Evolutionary conservation across 495 filamentous ascomycete genomes (phyloP), one percentile per base, ranked within the genome.

Genomic region (Tricharina praecox): DNA sequence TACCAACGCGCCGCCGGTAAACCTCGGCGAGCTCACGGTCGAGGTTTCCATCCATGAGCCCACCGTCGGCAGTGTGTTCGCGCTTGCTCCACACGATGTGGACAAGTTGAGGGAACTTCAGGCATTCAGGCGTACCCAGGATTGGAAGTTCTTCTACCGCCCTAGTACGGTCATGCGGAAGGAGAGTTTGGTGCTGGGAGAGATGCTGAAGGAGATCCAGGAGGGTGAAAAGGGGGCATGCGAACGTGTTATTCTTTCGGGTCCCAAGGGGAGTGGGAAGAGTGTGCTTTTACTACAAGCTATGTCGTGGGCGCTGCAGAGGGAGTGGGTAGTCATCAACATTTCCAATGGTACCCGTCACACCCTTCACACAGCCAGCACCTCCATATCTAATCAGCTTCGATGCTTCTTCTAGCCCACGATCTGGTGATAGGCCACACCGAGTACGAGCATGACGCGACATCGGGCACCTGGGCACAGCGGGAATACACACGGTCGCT

Each of bases 51-150:
- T 70, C 20, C 65, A 76, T 46, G 51, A 66, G 23, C 62, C 68
- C 10, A 67, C 75, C 11, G 66, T 67, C 16, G 84, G 85, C 18
- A 66, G 70, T 26, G 71, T 96, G 16, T 51, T 86, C 18, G 75
- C 72, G 3, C 64, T 97, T 37, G 69, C 67, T n/a, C 63, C 65
- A 1, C 37, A 21, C 5, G 66, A 81, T 46, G 68, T 93, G 20
- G 84, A 92, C 67, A 71, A 75, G 59, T 69, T 97, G 73, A 73
- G 84, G 54, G 77, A 75, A 18, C 69, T 78, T 50, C 81, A 90
- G 53, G 87, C 83, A 9, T 97, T 97, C 71, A 88, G 93, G 71
- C 66, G 75, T n/a, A 78, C 74, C 11, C 90, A 96, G 70, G 78
- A 72, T 47, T 97, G 90, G 90, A 71, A 70, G 23, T 67, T 92